These are phyloP conservation scores for Citrus australasica DNA, from an alignment of 345 rosid species.

Conservation along the genomic window DNA sequence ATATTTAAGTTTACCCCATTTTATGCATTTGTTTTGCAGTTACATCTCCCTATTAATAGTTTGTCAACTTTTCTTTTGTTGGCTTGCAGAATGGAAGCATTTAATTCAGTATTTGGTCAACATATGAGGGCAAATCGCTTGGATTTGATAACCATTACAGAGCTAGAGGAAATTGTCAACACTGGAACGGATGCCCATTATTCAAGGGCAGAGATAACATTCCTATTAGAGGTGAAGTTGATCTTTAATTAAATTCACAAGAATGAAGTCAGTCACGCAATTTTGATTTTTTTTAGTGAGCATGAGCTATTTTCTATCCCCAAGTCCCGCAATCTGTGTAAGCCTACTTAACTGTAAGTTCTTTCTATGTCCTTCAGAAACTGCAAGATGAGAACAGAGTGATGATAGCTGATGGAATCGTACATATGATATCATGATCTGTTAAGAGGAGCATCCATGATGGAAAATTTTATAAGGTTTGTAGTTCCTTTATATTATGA, in stretches of 20 bases:
- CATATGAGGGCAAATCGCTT: constrained; percentile 74
- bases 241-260: neutral
- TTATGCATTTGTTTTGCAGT: neutral
- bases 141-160: constrained; percentile 66
- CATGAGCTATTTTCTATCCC: neutral
- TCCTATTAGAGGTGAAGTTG: constrained; percentile 62
- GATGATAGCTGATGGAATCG: constrained; percentile 76
- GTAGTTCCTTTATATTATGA: neutral
- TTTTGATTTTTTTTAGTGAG: neutral
- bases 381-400: constrained; percentile 88
- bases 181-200: constrained; percentile 41
- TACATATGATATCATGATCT: constrained; percentile 60
- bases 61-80: neutral
- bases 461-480: constrained; percentile 10
- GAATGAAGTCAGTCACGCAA: neutral
- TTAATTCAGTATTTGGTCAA: constrained; percentile 68
- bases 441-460: neutral
- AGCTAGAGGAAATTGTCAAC: constrained; percentile 65
- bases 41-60: neutral
- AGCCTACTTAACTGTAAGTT: neutral
- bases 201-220: constrained; percentile 66
- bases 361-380: constrained; percentile 47
- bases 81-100: constrained; percentile 62
- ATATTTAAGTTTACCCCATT: neutral
- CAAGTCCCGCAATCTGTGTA: too few relatives aligned